These are phyloP conservation scores for Syzygium oleosum DNA, from an alignment of 345 rosid genomes.

Conservation along the genomic window DNA sequence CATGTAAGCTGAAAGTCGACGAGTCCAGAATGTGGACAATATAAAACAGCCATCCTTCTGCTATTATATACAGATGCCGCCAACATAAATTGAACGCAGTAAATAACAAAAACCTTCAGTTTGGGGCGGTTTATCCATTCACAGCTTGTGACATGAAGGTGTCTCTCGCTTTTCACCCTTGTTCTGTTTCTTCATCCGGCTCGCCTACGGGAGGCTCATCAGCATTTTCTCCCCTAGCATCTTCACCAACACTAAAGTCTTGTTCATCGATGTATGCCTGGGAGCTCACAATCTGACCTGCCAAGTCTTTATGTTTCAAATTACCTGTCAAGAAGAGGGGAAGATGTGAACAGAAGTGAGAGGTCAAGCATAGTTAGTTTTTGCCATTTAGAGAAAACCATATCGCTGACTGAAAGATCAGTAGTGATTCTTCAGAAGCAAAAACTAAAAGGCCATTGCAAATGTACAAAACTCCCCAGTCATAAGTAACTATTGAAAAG, in stretches of 20 bases:
- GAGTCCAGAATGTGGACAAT: not conserved
- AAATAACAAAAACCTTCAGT: not conserved
- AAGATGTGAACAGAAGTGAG: not conserved
- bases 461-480: not conserved
- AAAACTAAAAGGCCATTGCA: not conserved
- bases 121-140: not conserved
- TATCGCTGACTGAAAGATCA: not conserved
- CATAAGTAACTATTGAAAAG: not conserved
- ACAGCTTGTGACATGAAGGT: not conserved
- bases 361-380: not conserved
- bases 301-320: constrained; percentile 79
- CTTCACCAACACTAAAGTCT: constrained; percentile 24
- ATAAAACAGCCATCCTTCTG: not conserved
- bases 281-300: constrained; percentile 79
- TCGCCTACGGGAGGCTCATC: constrained; percentile 14
- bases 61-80: not conserved
- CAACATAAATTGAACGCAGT: not conserved
- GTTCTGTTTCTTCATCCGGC: constrained; percentile 10
- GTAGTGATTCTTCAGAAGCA: not conserved
- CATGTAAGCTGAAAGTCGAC: not conserved
- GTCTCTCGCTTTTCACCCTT: not conserved
- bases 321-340: constrained; percentile 40
- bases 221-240: constrained; percentile 16
- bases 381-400: not conserved
- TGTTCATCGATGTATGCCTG: constrained; percentile 56